These are phyloP conservation scores for Hypoxylon perforatum DNA, from an alignment of 495 filamentous ascomycete species.

Conservation along the genomic window DNA sequence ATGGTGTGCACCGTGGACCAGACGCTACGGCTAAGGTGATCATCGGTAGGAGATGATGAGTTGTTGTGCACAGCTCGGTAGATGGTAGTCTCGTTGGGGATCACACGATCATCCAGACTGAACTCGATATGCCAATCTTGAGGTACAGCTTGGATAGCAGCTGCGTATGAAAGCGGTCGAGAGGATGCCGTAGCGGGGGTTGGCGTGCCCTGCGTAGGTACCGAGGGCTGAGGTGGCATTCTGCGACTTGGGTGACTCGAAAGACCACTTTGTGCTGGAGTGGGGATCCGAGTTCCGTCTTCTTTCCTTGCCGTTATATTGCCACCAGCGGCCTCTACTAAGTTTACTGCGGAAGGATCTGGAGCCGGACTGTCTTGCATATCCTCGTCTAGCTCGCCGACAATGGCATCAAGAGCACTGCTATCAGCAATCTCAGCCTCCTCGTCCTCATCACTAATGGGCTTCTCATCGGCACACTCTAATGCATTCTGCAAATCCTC, in stretches of 20 bases:
- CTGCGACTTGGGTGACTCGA: slow-evolving; percentile 52
- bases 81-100: slow-evolving; percentile 93
- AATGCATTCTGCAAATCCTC: slow-evolving; percentile 72
- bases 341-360: slow-evolving; percentile 89
- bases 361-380: slow-evolving; percentile 75
- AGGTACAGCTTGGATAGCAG: slow-evolving; percentile 79
- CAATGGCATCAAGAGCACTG: slow-evolving; percentile 81
- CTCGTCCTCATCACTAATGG: slow-evolving; percentile 80
- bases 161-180: slow-evolving; percentile 79
- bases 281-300: slow-evolving; percentile 89
- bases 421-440: slow-evolving; percentile 69
- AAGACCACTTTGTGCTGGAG: slow-evolving; percentile 73
- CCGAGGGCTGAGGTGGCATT: slow-evolving; percentile 57
- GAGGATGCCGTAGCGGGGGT: slow-evolving; percentile 62
- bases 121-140: slow-evolving; percentile 99
- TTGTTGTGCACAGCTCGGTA: slow-evolving; percentile 92
- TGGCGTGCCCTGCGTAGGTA: slow-evolving; percentile 61
- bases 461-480: slow-evolving; percentile 95
- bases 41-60: slow-evolving; percentile 68
- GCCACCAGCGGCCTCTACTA: slow-evolving; percentile 89
- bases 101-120: slow-evolving; percentile 82
- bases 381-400: slow-evolving; percentile 91
- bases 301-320: slow-evolving; percentile 97
- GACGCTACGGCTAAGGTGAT: slow-evolving; percentile 76
- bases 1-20: slow-evolving; percentile 93